These are phyloP conservation scores for Hyaloscypha bicolor DNA, from an alignment of 495 filamentous ascomycete species.

Conservation along the genomic window DNA sequence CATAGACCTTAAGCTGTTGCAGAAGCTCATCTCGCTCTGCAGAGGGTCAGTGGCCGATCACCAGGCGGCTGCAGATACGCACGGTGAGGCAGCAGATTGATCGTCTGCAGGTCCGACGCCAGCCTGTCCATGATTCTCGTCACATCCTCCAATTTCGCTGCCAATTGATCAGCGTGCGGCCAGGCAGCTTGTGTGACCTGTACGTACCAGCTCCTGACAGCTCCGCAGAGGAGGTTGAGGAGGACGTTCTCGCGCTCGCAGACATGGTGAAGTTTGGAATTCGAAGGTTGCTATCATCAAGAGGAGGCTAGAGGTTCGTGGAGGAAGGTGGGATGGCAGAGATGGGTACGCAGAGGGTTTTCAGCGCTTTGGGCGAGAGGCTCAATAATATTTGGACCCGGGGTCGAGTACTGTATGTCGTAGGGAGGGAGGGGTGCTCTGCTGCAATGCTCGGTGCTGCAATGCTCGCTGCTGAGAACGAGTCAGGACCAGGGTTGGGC, in stretches of 20 bases:
- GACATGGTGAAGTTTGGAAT: slow-evolving; percentile 5
- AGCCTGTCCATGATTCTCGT: slow-evolving; percentile 60
- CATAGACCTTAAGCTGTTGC: slow-evolving; percentile 76
- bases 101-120: slow-evolving; percentile 56
- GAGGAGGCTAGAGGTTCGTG: neutral
- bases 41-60: slow-evolving; percentile 2
- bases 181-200: neutral
- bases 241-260: slow-evolving; percentile 10
- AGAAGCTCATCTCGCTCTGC: slow-evolving; percentile 65
- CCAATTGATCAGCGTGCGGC: neutral
- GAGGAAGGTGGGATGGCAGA: neutral
- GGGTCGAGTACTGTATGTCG: neutral
- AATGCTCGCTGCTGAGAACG: neutral
- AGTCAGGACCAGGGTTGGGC: neutral
- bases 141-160: slow-evolving; percentile 68
- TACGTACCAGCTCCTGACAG: slow-evolving; percentile 25
- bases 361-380: neutral
- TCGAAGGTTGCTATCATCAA: neutral
- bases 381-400: neutral
- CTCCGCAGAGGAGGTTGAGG: slow-evolving; percentile 11
- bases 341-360: neutral
- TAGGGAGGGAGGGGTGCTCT: neutral
- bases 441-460: neutral
- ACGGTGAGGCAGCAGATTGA: slow-evolving; percentile 58
- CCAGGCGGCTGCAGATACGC: slow-evolving; percentile 34